Conservation (phyloP, 768 basidiomycete genomes). For the Plicaturopsis crispa region DNA sequence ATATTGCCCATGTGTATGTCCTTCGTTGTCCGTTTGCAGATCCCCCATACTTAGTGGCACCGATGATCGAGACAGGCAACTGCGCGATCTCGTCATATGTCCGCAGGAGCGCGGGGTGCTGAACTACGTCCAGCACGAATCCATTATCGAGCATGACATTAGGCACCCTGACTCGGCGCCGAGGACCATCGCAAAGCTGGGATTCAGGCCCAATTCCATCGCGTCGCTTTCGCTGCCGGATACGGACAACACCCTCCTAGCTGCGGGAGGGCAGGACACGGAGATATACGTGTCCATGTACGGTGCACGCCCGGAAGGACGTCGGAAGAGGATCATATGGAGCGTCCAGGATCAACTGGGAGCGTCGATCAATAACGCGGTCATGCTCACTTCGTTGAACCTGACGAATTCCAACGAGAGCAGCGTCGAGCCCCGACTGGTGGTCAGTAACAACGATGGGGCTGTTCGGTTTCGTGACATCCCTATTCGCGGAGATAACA, state of each 20-base stretch:
- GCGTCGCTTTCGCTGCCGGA: conserved; percentile 45
- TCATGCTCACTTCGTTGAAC: conserved; percentile 56
- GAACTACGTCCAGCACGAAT: conserved; percentile 46
- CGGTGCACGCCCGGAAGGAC: background rate
- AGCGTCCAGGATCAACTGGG: conserved; percentile 43
- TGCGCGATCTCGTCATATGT: conserved; percentile 73
- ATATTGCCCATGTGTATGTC: conserved; percentile 59
- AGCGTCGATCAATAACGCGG: conserved; percentile 80
- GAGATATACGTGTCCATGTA: conserved; percentile 62
- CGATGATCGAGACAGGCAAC: conserved; percentile 52
- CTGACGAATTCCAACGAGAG: conserved; percentile 54
- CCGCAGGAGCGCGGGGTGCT: conserved; percentile 59
- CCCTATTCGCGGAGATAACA: conserved; percentile 38
- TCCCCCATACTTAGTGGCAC: background rate
- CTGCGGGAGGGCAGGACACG: conserved; percentile 67
- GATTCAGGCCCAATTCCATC: conserved; percentile 59
- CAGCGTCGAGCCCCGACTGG: conserved; percentile 67
- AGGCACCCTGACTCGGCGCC: conserved; percentile 38
- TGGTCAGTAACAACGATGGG: conserved; percentile 83
- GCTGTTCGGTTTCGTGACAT: conserved; percentile 78
- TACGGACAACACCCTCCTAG: conserved; percentile 53
- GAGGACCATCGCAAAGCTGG: conserved; percentile 43
- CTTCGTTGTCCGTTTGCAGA: no score
- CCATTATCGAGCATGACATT: conserved; percentile 58
- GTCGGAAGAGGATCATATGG: conserved; percentile 29